Base-by-base conservation (phyloP, 345 rosid genomes). In the Lumnitzera littorea region DNA sequence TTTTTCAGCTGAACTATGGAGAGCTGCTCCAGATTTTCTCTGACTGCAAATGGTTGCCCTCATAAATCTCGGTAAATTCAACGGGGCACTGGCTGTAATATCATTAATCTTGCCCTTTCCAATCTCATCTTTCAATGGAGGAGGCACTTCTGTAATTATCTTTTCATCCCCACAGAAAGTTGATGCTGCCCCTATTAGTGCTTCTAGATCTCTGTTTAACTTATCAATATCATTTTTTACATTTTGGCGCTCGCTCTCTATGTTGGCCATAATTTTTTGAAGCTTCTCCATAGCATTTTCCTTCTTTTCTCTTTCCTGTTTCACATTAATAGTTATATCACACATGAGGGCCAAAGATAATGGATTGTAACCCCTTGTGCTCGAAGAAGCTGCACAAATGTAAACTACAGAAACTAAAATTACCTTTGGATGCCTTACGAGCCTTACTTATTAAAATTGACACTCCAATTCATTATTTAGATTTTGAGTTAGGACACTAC, bases 41-140 rank as follows among this genome's bases (percentile, higher is more conserved):
- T 78, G 75, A 77, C 91, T 90, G 71, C 83, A 78, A 62, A 77
- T 61, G 17, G 95, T 90, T 66, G 90, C 83, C 72, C 80, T 78
- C 97, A 90, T 84, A 74, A 87, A 87, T 64, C 91, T 72, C 15
- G 89, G 88, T 50, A 82, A 25, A 20, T 69, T 72, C 64, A 83
- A 81, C 31, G 61, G 62, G 48, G 72, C 48, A 69, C 67, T 72
- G 25, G 64, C 66, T 78, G 68, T 68, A 41, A 55, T 54, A 64
- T 76, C 75, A 52, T 51, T 68, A 41, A 23, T 25, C 24, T 63
- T 67, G 49, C 55, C 66, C 53, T 63, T 59, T 24, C 24, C 59
- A 54, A 6, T 63, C 55, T 58, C 72, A 51, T 31, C 65, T 53
- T 60, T 64, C 58, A 61, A 56, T 23, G 70, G 58, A 55, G 23